phyloP scores from a whole-genome alignment of 768 basidiomycete species.

The Termitomyces sp. region DNA sequence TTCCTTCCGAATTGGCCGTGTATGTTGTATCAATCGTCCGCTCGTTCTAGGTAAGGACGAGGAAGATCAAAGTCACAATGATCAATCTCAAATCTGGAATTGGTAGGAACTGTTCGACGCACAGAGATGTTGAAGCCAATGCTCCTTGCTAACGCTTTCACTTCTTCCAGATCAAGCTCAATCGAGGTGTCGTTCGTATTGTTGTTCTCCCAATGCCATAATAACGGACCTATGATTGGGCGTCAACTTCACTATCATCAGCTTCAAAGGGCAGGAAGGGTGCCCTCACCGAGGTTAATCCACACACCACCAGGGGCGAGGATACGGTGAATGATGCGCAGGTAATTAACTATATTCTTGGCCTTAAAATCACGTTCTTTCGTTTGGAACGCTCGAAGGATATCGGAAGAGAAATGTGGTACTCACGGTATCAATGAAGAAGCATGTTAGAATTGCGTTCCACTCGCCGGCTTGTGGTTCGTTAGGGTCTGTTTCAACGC shows the following conservation, averaged over 20 bases:
- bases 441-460: conserved; percentile 86
- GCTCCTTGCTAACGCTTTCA: conserved; percentile 61
- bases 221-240: conserved; percentile 58
- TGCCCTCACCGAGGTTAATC: conserved; percentile 73
- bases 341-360: conserved; percentile 87
- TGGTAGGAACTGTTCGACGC: too few relatives aligned
- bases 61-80: neutral
- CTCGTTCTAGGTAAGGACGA: conserved; percentile 56
- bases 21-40: conserved; percentile 78
- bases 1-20: conserved; percentile 72
- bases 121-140: too few relatives aligned
- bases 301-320: conserved; percentile 85
- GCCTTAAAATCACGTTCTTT: conserved; percentile 49
- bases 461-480: conserved; percentile 75
- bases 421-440: conserved; percentile 92
- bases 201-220: conserved; percentile 99
- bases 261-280: neutral
- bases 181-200: conserved; percentile 73
- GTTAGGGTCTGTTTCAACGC: conserved; percentile 42
- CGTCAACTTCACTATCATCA: neutral
- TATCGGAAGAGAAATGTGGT: neutral
- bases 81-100: neutral
- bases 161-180: conserved; percentile 86
- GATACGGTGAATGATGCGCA: conserved; percentile 80
- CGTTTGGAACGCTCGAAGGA: neutral